Base-by-base conservation (phyloP, 1,284 basidiomycete genomes). In the Chiua sp. region DNA sequence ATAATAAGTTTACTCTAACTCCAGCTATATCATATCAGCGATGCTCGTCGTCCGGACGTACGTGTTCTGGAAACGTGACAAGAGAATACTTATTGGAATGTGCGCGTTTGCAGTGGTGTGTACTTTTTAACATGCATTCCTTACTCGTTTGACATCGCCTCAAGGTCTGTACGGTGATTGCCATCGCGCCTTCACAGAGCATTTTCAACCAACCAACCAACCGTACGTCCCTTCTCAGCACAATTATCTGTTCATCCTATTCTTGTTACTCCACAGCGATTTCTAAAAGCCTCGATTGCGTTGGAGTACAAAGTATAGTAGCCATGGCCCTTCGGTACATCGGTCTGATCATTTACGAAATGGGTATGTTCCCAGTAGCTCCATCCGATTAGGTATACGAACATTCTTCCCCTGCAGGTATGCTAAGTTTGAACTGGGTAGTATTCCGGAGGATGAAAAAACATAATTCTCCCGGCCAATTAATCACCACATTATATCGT, bases 21-120 rank as follows among this genome's bases (percentile, higher is more conserved):
- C 12, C 4, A 57, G 39, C 15, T 16, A 11, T 30, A 32, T 10
- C 20, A 11, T 15, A 20, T 51, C 23, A 71, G 67, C 20, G 2
- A 70, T 68, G 59, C 62, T 68, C 49, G 57, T 67, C 15, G 59
- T 68, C 30, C 67, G 67, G 23, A 68, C 68, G 33, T 71, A 68
- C 10, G 68, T 54, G 1, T 61, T 71, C 57, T 68, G 68, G 67
- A 60, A 61, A 12, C 49, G 55, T 8, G n/a, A 61, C 20, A 71
- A 35, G 60, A 71, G 32, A 55, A 57, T 71, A 20, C 64, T 68
- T 16, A 42, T 62, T 4, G 59, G 68, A 46, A 65, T 59, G 47
- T 61, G 59, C 30, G 44, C 46, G 26, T 59, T 62, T 30, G 67
- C 63, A 44, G 39, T 28, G 18, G 67, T 68, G 32, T 20, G 67